These are phyloP conservation scores for Alternaria hordeiaustralica DNA, from an alignment of 2,329 filamentous ascomycete genomes.

Conservation along the genomic window DNA sequence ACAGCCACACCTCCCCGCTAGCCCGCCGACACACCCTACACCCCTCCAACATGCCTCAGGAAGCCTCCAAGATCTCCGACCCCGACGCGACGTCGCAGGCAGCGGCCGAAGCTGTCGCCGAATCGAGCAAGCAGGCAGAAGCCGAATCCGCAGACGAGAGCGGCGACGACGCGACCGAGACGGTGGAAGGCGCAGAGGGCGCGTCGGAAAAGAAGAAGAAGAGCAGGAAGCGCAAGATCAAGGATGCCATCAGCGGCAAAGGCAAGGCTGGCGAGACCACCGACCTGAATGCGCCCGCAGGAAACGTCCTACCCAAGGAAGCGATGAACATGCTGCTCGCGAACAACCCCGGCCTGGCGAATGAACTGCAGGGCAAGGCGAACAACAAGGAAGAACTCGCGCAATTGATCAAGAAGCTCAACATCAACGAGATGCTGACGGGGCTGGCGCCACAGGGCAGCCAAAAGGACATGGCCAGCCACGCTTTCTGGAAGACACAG, in stretches of 20 bases:
- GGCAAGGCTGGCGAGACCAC: conserved; percentile 37
- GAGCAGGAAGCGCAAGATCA: conserved; percentile 69
- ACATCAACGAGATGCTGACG: conserved; percentile 74
- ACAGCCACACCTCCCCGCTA: conserved; percentile 23
- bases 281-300: conserved; percentile 35
- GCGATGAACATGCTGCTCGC: conserved; percentile 47
- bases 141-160: conserved; percentile 42
- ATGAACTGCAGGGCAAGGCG: conserved; percentile 42
- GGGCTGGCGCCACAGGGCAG: conserved; percentile 78
- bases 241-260: conserved; percentile 50
- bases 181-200: conserved; percentile 44
- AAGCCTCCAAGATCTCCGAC: conserved; percentile 70
- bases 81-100: conserved; percentile 58
- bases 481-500: conserved; percentile 99
- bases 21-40: conserved; percentile 7
- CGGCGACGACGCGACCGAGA: conserved; percentile 43
- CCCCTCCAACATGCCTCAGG: conserved; percentile 40
- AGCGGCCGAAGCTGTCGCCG: conserved; percentile 50
- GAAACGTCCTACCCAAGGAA: conserved; percentile 45
- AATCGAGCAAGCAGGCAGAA: conserved; percentile 39
- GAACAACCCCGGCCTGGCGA: conserved; percentile 48
- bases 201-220: conserved; percentile 68
- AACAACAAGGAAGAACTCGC: conserved; percentile 43
- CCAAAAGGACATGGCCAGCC: conserved; percentile 96
- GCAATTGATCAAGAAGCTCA: conserved; percentile 66